Base-by-base conservation (phyloP, 371 early-diverging fungal species). In the Lichtheimia corymbifera region DNA sequence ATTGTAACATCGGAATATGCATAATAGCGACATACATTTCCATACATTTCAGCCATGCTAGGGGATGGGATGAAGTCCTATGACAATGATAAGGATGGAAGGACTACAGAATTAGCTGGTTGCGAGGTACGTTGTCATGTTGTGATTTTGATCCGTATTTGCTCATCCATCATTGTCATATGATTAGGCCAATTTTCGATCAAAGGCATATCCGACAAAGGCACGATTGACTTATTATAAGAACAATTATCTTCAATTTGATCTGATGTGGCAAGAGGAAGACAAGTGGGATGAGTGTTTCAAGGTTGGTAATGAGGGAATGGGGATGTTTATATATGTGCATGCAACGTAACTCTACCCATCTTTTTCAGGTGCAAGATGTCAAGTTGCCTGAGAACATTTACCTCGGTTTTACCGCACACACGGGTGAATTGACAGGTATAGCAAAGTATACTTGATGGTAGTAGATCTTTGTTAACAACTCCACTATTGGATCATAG, bases 31-130 rank as follows among this genome's bases (percentile, higher is more conserved):
- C 80, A 84, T 57, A 66, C 88, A 4, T 92, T 93, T 71, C 99
- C 99, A 9, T 93, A 91, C 66, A 90, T 98, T 30, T 90, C 83
- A 73, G 95, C 91, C 20, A 97, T 97, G 95, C 24, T 94, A 15
- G 94, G 94, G 49, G 96, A 98, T 74, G 98, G 98, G 45, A 77
- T 78, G 25, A 88, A 86, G 1, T 64, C 80, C 20, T 97, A 97
- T 68, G 91, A 96, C 61, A 81, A 88, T 55, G 84, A 78, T 47
- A 84, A 86, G 42, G 99, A 98, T 67, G 97, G 96, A 58, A 79
- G 86, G 13, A 62, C 68, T 4, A 87, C 87, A 62, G 77, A 82
- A 40, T 57, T 84, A 35, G 93, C 87, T 58, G 85, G 88, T 28
- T 91, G 92, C 70, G 87, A 90, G 69, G 88, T 83, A 71, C 27